Conservation (phyloP, 768 basidiomycete genomes). For the Hericium alpestre region DNA sequence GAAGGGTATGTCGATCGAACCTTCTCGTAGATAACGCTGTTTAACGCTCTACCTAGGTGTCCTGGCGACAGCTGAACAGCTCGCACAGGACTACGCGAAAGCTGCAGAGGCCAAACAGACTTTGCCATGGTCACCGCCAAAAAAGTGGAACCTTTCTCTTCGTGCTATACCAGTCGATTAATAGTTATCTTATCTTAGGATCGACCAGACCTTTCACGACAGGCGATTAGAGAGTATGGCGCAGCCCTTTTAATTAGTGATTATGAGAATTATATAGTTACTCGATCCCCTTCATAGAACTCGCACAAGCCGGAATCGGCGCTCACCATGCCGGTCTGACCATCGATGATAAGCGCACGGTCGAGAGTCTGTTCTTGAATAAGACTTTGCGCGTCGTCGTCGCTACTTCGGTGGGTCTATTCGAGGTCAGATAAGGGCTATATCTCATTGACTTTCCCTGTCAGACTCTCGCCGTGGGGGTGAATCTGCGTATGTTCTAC, state of each 20-base stretch:
- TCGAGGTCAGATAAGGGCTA: neutral
- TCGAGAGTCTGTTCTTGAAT: slow-evolving; percentile 64
- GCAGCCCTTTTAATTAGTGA: too few relatives aligned
- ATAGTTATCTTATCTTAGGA: slow-evolving; percentile 27
- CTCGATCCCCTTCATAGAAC: slow-evolving; percentile 39
- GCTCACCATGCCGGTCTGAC: slow-evolving; percentile 87
- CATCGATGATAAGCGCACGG: slow-evolving; percentile 57
- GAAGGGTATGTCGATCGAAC: slow-evolving; percentile 43
- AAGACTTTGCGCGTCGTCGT: slow-evolving; percentile 59
- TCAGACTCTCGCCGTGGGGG: slow-evolving; percentile 90
- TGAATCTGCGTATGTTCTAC: slow-evolving; percentile 71
- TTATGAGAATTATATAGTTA: too few relatives aligned
- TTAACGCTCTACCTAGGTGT: slow-evolving; percentile 21
- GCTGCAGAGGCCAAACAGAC: slow-evolving; percentile 34
- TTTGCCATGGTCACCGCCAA: slow-evolving; percentile 62
- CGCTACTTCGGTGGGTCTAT: slow-evolving; percentile 64
- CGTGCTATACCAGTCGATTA: neutral
- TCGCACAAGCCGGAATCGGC: slow-evolving; percentile 70
- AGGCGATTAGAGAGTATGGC: slow-evolving; percentile 52
- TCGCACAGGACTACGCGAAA: slow-evolving; percentile 63
- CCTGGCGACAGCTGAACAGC: slow-evolving; percentile 58
- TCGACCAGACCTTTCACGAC: slow-evolving; percentile 50
- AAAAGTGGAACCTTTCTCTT: slow-evolving; percentile 28
- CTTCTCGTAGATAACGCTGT: slow-evolving; percentile 3
- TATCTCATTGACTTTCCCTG: slow-evolving; percentile 4